These are phyloP conservation scores for Dioscorea zingiberensis DNA, from an alignment of 106 monocot genomes.

Conservation along the genomic window DNA sequence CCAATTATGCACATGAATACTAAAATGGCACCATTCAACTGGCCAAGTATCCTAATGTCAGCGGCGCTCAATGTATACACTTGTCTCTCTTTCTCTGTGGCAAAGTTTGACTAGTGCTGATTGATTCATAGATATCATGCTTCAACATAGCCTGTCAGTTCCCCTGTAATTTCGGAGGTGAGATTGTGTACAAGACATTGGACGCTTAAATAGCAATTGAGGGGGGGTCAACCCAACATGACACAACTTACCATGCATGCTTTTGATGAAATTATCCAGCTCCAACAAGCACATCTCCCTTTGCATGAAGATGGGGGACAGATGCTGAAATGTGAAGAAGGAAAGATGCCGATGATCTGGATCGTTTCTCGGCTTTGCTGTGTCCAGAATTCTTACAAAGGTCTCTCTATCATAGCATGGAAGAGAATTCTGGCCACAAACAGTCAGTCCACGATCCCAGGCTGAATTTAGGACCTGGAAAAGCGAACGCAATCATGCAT, in stretches of 20 bases:
- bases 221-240: not conserved
- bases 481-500: not conserved
- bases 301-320: conserved; percentile 29
- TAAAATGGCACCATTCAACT: not conserved
- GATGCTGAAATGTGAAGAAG: conserved; percentile 63
- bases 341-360: conserved; percentile 65
- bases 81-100: not conserved
- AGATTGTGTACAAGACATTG: not conserved
- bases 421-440: conserved; percentile 44
- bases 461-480: conserved; percentile 69
- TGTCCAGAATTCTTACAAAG: conserved; percentile 38
- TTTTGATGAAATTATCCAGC: conserved; percentile 60
- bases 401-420: conserved; percentile 49
- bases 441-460: conserved; percentile 52
- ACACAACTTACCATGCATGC: conserved; percentile 76
- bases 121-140: not conserved
- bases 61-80: not conserved
- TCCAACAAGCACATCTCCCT: conserved; percentile 43
- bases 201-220: not conserved
- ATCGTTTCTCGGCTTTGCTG: conserved; percentile 61
- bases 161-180: not conserved
- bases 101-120: not conserved
- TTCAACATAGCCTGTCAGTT: not conserved
- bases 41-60: not conserved
- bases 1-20: not conserved